Conservation (phyloP, 2,329 filamentous ascomycete species). For the Fusarium citri region DNA sequence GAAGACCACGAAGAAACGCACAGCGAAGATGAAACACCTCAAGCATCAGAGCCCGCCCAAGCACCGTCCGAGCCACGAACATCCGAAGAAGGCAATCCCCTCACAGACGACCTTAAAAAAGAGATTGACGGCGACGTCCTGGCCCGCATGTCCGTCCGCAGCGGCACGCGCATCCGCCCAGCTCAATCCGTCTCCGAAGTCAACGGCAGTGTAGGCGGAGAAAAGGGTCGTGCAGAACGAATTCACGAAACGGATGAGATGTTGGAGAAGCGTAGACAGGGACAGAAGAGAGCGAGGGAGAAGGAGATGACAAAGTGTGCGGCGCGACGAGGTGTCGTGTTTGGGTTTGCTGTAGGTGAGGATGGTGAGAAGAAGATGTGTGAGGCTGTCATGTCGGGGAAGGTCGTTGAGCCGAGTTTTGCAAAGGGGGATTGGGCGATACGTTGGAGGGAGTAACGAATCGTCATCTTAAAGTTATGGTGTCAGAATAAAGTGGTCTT, state of each 20-base stretch:
- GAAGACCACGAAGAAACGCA: background rate
- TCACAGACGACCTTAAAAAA: background rate
- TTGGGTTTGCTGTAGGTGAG: constrained; percentile 57
- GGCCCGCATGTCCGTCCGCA: constrained; percentile 52
- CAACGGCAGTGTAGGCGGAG: constrained; percentile 67
- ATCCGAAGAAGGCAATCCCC: constrained; percentile 1
- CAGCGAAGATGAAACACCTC: background rate
- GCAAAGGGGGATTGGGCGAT: constrained; percentile 71
- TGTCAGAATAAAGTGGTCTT: background rate
- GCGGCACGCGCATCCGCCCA: constrained; percentile 52
- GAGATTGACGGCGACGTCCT: constrained; percentile 56
- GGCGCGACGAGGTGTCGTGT: constrained; percentile 69
- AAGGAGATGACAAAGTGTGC: constrained; percentile 72
- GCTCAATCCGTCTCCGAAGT: constrained; percentile 59
- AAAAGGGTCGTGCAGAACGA: constrained; percentile 66
- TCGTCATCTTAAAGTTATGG: too few relatives aligned
- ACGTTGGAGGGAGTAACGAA: constrained; percentile 62
- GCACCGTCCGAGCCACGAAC: background rate
- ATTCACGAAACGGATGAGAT: constrained; percentile 64
- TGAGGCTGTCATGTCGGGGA: constrained; percentile 69
- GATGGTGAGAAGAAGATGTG: constrained; percentile 56
- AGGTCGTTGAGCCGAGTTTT: constrained; percentile 69
- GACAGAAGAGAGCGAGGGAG: constrained; percentile 57
- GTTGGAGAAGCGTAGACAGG: constrained; percentile 60
- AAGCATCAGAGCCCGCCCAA: background rate